These are phyloP conservation scores for Davidsoniella australis DNA, from an alignment of 2,329 filamentous ascomycete genomes.

Conservation along the genomic window DNA sequence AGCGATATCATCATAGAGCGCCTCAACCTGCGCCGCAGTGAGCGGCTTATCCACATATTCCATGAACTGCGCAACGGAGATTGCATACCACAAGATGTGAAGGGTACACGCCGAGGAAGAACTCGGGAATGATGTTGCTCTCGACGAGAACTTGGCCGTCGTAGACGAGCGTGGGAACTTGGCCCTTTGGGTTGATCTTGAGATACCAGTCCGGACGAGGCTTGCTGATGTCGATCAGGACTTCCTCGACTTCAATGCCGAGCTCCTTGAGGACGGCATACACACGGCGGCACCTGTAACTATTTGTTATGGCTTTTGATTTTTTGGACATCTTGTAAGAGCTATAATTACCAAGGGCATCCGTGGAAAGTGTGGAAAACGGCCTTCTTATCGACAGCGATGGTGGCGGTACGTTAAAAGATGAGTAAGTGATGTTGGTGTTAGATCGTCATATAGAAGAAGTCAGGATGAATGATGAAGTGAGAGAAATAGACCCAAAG, in stretches of 20 bases:
- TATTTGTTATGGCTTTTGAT: neutral
- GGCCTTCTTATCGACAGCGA: constrained; percentile 29
- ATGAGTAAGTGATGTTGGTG: neutral
- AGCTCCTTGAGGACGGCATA: constrained; percentile 56
- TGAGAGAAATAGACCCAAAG: too few relatives aligned
- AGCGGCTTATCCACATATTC: too few relatives aligned
- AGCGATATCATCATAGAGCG: too few relatives aligned
- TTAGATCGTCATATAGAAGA: neutral
- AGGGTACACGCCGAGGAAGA: constrained; percentile 52
- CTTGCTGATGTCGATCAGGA: constrained; percentile 51
- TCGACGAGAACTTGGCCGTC: constrained; percentile 60
- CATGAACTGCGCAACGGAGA: too few relatives aligned
- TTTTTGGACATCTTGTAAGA: too few relatives aligned
- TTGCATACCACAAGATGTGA: constrained; percentile 37
- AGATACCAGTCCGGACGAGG: constrained; percentile 62
- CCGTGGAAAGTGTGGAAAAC: constrained; percentile 52
- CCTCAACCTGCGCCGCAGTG: too few relatives aligned
- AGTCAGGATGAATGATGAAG: neutral
- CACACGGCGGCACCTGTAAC: constrained; percentile 38
- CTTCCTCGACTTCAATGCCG: constrained; percentile 47
- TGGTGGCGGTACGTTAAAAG: constrained; percentile 11
- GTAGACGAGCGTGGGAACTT: constrained; percentile 52
- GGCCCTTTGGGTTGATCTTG: constrained; percentile 59
- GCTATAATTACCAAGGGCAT: constrained; percentile 39
- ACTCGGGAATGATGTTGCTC: constrained; percentile 55